Base-by-base conservation (phyloP, 2,329 filamentous ascomycete species). In the Emmonsiellopsis sp. region DNA sequence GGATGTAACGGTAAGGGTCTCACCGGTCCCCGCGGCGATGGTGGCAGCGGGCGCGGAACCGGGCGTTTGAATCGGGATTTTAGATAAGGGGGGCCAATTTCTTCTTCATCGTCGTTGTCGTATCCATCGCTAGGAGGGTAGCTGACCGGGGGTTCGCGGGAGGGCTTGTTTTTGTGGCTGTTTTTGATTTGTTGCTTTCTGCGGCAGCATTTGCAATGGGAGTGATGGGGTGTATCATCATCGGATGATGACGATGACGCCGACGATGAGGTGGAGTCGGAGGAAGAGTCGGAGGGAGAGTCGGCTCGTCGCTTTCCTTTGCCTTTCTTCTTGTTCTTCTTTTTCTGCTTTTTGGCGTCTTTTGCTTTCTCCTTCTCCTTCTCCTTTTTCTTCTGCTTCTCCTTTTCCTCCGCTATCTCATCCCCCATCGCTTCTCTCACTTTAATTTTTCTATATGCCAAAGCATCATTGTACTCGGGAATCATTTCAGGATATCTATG, bases 331-430 rank as follows among this genome's bases (percentile, higher is more conserved):
- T 44, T 17, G 4, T 27, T 48, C n/a, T 13, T 36, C 32, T 33
- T 36, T 33, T 45, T 34, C 49, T 52, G 11, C 32, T 45, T 34
- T 21, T 32, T 43, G n/a, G 17, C 40, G 3, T 42, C 39, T 17
- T 42, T 21, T 14, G 34, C 45, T 14, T 55, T 48, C 21, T 72
- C 69, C 58, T 74, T 68, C 59, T 70, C 69, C 63, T 74, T 75
- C 60, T 72, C 69, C 36, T 39, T 39, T 39, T 9, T 6, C 36
- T 39, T 39, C 13, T 39, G 9, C 36, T 39, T n/a, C 3, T 39
- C 36, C 6, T 10, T 39, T 10, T 10, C 36, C 9, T n/a, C 9
- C 3, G 3, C 9, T 39, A 5, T n/a, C 36, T 10, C 36, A 10
- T 39, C 17, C 17, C 17, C 17, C 17, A 17, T 17, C 17, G 17